These are phyloP conservation scores for Castanospermum australe DNA, from an alignment of 306 rosid species.

Conservation along the genomic window DNA sequence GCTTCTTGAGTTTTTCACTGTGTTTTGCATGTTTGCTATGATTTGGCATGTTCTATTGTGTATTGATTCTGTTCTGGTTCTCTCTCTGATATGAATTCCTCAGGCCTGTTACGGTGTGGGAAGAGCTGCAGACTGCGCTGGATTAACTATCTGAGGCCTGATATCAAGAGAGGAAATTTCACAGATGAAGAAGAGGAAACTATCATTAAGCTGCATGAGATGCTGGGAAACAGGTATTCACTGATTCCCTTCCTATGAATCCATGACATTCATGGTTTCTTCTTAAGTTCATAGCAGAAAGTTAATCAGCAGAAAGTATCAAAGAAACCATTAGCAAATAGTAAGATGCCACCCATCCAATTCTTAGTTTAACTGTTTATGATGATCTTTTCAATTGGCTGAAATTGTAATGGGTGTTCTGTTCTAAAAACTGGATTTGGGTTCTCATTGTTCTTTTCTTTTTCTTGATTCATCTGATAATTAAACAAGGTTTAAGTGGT, in stretches of 20 bases:
- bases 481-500: background rate
- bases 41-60: background rate
- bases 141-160: conserved; percentile 76
- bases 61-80: background rate
- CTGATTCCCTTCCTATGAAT: background rate
- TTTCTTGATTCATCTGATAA: background rate
- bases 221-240: conserved; percentile 72
- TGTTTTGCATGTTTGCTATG: background rate
- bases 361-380: background rate
- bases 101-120: conserved; percentile 84
- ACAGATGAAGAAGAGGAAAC: conserved; percentile 65
- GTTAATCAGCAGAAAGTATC: background rate
- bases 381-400: background rate
- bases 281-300: background rate
- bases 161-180: conserved; percentile 88
- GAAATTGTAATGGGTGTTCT: background rate
- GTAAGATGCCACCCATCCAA: background rate
- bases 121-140: conserved; percentile 89
- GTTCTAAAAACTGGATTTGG: background rate
- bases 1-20: background rate
- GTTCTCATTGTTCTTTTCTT: background rate
- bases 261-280: background rate
- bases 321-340: background rate
- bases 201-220: conserved; percentile 60
- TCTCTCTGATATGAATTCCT: background rate